Evolutionary conservation across 495 filamentous ascomycete species (phyloP), one percentile per base, ranked within the genome.

Genomic region (Collariella sp.): DNA sequence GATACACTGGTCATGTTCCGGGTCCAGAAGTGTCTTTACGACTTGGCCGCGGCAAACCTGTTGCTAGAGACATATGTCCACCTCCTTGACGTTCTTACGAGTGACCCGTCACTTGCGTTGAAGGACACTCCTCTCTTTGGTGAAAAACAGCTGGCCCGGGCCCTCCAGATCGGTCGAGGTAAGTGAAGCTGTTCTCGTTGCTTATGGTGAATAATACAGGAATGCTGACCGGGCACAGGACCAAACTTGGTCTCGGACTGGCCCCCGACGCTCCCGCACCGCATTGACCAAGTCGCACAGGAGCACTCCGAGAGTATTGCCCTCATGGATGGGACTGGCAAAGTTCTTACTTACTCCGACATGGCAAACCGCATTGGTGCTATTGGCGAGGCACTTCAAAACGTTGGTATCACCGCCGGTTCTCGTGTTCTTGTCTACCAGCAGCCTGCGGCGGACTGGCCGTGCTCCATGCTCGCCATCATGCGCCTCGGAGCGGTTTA

Each of bases 381-480:
- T 16, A 62, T 68, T 20, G 46, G 46, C 0, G 38, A 43, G 6
- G 22, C 54, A 2, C 43, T 62, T 20, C 22, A 13, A 22, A 33
- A 16, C 0, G 23, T 20, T 3, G 44, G 46, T 5, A 33, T 45
- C 10, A n/a, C 15, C 9, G 5, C 26, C 9, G 62, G 59, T 3
- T 55, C 58, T 10, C 35, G 38, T 4, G 63, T 72, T 0, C 56
- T 26, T 4, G 66, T 72, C 4, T 65, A 66, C 46, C 67, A 69
- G 39, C 50, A 69, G 13, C 57, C 80, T 0, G 23, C 59, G 1
- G 10, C 64, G 0, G 69, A 80, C 36, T 79, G 70, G 72, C 59
- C 77, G 12, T 72, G 61, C 18, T 80, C 79, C 0, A 52, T 83
- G 23, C 69, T 83, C 0, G 81, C 77, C 7, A 75, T 83, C 39